phyloP scores from a whole-genome alignment of 2,329 filamentous ascomycete genomes.

The Cercospora berteroae region DNA sequence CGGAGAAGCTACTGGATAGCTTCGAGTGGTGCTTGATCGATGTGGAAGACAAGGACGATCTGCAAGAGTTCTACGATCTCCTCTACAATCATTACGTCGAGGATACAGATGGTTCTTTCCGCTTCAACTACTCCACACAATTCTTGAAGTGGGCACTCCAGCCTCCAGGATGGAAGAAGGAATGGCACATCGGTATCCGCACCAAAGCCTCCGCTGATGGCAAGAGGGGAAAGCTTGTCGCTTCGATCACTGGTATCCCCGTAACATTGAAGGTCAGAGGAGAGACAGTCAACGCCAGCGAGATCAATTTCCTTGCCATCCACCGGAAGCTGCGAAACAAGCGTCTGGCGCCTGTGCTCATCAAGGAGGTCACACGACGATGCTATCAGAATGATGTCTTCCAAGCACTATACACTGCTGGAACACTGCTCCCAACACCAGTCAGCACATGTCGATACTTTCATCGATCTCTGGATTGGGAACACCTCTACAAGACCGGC shows the following conservation, averaged over 20 bases:
- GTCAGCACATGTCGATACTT: slow-evolving; percentile 94
- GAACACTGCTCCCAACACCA: slow-evolving; percentile 84
- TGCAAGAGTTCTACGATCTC: slow-evolving; percentile 88
- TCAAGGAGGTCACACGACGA: slow-evolving; percentile 93
- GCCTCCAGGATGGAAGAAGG: slow-evolving; percentile 86
- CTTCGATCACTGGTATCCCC: slow-evolving; percentile 93
- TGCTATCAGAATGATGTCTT: slow-evolving; percentile 84
- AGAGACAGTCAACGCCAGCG: slow-evolving; percentile 72
- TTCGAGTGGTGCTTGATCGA: slow-evolving; percentile 97
- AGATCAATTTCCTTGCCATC: slow-evolving; percentile 97
- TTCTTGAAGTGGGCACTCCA: slow-evolving; percentile 95
- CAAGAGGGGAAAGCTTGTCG: slow-evolving; percentile 81
- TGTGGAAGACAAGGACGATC: slow-evolving; percentile 69
- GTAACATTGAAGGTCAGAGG: slow-evolving; percentile 77
- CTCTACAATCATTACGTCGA: slow-evolving; percentile 95
- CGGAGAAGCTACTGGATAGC: slow-evolving; percentile 70
- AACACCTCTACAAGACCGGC: slow-evolving; percentile 90
- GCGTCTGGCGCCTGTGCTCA: slow-evolving; percentile 86
- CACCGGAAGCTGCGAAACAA: slow-evolving; percentile 97
- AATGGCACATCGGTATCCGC: slow-evolving; percentile 94
- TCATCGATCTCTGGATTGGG: slow-evolving; percentile 90
- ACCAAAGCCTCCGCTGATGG: slow-evolving; percentile 51
- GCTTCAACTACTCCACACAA: slow-evolving; percentile 88
- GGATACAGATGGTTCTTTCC: slow-evolving; percentile 94
- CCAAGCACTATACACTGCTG: slow-evolving; percentile 95